Evolutionary conservation across 2,329 filamentous ascomycete genomes (phyloP).

Genomic region (Colletotrichum spaethianum): DNA sequence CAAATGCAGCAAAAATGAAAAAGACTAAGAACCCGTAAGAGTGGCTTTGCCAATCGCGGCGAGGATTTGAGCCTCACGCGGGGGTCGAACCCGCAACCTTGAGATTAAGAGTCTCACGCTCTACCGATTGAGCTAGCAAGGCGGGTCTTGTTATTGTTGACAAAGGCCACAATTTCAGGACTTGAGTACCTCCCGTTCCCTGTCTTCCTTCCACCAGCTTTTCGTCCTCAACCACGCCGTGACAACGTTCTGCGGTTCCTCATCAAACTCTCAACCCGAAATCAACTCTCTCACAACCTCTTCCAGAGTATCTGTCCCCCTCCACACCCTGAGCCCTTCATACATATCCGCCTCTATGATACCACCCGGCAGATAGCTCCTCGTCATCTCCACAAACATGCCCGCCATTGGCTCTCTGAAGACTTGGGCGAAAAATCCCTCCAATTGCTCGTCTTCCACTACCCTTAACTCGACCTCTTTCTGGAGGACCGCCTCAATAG

Average conservation of each 20-base stretch:
- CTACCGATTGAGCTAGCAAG: conserved; percentile 78
- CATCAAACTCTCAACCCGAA: background rate
- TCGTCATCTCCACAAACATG: conserved; percentile 35
- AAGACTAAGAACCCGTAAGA: background rate
- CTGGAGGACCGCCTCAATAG: conserved; percentile 47
- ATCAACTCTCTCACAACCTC: conserved; percentile 6
- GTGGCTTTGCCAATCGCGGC: conserved; percentile 13
- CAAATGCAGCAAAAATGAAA: too few relatives aligned
- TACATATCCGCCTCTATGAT: conserved; percentile 42
- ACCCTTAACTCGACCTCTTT: conserved; percentile 45
- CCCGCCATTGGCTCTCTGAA: conserved; percentile 42
- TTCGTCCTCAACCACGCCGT: background rate
- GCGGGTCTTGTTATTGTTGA: background rate
- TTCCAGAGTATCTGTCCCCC: conserved; percentile 7
- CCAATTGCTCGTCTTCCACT: conserved; percentile 45
- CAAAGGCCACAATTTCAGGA: fast-evolving
- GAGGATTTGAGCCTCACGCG: conserved; percentile 45
- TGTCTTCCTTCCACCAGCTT: background rate
- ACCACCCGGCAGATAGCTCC: conserved; percentile 45
- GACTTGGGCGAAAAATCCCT: conserved; percentile 44
- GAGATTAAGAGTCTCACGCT: conserved; percentile 78
- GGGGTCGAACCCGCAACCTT: conserved; percentile 46
- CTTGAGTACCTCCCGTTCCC: fast-evolving
- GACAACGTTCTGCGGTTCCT: background rate
- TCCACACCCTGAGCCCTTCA: background rate